These are phyloP conservation scores for Ceratocystis papillata DNA, from an alignment of 2,329 filamentous ascomycete genomes.

Conservation along the genomic window DNA sequence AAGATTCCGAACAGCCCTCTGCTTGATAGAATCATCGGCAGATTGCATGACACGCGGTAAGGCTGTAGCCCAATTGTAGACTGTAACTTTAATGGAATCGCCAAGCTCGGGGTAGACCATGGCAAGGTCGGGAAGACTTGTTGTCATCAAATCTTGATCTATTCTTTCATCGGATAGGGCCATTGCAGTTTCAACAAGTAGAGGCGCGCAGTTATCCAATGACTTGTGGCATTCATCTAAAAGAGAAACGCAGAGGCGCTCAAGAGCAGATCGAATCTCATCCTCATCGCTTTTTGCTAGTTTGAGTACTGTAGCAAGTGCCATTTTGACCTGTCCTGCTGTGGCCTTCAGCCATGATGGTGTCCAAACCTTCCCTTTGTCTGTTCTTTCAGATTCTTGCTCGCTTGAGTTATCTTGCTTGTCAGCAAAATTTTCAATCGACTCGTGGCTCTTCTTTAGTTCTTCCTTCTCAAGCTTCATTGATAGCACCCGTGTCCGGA, in stretches of 20 bases:
- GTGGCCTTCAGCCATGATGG: conserved; percentile 69
- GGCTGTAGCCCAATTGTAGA: conserved; percentile 72
- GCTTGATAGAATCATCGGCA: conserved; percentile 68
- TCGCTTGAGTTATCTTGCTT: not conserved
- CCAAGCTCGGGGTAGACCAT: conserved; percentile 51
- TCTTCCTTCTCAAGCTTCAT: conserved; percentile 29
- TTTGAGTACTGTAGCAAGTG: conserved; percentile 65
- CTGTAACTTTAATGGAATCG: conserved; percentile 55
- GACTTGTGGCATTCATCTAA: conserved; percentile 69
- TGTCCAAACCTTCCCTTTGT: conserved; percentile 36
- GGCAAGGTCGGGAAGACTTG: conserved; percentile 50
- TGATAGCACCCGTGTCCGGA: conserved; percentile 42
- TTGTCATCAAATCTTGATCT: conserved; percentile 35
- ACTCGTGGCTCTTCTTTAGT: conserved; percentile 9
- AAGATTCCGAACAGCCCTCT: conserved; percentile 63
- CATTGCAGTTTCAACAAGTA: conserved; percentile 74
- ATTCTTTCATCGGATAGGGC: conserved; percentile 42
- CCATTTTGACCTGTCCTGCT: conserved; percentile 67
- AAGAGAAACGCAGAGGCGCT: conserved; percentile 60
- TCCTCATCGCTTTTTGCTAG: conserved; percentile 58
- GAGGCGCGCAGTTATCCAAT: conserved; percentile 54
- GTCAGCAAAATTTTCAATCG: not conserved
- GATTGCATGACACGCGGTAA: conserved; percentile 75
- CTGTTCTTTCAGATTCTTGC: conserved; percentile 25
- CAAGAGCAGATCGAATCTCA: conserved; percentile 58